These are phyloP conservation scores for Erucastrum elatum DNA, from an alignment of 345 rosid genomes.

Conservation along the genomic window DNA sequence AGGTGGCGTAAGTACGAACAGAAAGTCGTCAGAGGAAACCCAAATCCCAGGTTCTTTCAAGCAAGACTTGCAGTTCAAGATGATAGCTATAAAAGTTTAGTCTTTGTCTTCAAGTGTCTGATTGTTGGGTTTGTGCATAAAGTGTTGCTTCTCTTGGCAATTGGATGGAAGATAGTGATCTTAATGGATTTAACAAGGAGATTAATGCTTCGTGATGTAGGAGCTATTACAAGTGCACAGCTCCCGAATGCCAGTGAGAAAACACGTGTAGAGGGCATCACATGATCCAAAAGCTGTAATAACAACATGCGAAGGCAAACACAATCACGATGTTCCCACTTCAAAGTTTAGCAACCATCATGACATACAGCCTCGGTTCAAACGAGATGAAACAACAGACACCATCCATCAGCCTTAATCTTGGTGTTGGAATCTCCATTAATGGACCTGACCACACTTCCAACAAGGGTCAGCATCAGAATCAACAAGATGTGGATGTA, in stretches of 20 bases:
- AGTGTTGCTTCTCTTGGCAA: slow-evolving; percentile 5
- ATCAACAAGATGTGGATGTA: too few relatives aligned
- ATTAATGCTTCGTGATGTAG: too few relatives aligned
- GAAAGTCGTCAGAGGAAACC: slow-evolving; percentile 97
- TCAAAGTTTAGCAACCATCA: too few relatives aligned
- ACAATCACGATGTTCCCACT: too few relatives aligned
- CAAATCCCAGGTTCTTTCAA: slow-evolving; percentile 81
- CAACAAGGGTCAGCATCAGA: slow-evolving; percentile 49
- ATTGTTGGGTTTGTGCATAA: not conserved
- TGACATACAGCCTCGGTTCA: too few relatives aligned
- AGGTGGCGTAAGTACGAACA: slow-evolving; percentile 99
- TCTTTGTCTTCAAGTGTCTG: not conserved
- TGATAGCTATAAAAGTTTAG: slow-evolving; percentile 1
- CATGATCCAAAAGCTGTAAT: too few relatives aligned
- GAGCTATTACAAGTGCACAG: too few relatives aligned
- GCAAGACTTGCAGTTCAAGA: slow-evolving; percentile 13
- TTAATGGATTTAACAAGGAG: too few relatives aligned
- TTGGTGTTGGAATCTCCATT: slow-evolving; percentile 52
- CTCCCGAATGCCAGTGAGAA: too few relatives aligned
- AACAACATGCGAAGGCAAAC: too few relatives aligned
- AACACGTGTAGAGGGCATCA: too few relatives aligned
- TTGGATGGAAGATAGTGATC: not conserved
- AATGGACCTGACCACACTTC: slow-evolving; percentile 43
- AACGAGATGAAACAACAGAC: too few relatives aligned
- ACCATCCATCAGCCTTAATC: slow-evolving; percentile 59